Evolutionary conservation across 2,329 filamentous ascomycete genomes (phyloP), one percentile per base, ranked within the genome.

Genomic region (Rutstroemia sp.): DNA sequence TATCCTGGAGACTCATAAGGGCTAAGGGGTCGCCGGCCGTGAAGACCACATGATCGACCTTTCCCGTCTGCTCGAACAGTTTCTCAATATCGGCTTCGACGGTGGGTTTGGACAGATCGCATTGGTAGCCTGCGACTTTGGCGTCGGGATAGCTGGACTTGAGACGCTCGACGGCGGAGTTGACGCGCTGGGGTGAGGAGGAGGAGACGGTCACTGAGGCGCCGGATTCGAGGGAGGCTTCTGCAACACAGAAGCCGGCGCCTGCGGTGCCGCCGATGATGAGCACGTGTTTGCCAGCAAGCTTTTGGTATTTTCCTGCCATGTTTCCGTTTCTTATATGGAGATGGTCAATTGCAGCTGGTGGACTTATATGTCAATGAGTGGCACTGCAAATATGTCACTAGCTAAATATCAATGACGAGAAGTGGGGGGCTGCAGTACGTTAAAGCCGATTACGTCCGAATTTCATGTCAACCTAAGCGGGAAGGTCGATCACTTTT

Each of bases 41-140:
- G 48, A 63, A 63, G 27, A 67, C 62, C 25, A 69, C 60, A 17
- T 68, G 62, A 7, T 67, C 59, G 4, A 67, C 56, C 8, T 62
- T 58, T 1, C 58, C 58, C 1, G 46, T 42, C 17, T 56, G 47
- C 70, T 39, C 74, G 73, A 64, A 79, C 76, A 51, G 72, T 58
- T 2, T 67, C 63, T 48, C 72, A 66, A 48, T 86, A 72, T 21
- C 68, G 65, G 49, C 19, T 48, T 66, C 65, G 0, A 61, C 10
- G 1, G 17, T 50, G 0, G 56, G 53, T 2, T 53, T 58, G 0
- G 60, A 61, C 5, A 68, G 60, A 47, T 67, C 64, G 27, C 64
- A 66, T 14, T 55, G 38, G 25, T 62, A 1, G 65, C 61, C 56
- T 2, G 54, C 27, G 34, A 64, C 38, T 10, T 46, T 44, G 4